Conservation (phyloP, 2,329 filamentous ascomycete species). For the Chaetomium strumarium region DNA sequence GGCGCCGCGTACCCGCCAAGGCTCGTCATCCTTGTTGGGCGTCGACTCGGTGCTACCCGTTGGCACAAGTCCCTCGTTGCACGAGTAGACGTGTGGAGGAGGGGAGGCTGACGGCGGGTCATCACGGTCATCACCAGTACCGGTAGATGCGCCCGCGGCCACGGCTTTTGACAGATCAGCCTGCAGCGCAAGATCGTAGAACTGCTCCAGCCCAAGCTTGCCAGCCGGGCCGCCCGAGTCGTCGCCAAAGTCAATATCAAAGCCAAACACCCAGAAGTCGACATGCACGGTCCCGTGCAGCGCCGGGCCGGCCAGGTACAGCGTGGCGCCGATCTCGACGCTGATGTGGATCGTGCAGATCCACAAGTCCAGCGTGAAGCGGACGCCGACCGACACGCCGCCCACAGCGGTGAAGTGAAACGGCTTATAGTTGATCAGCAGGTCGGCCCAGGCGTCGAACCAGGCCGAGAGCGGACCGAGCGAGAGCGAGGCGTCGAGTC, state of each 20-base stretch:
- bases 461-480: conserved; percentile 6
- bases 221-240: too few species aligned
- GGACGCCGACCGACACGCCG: conserved; percentile 5
- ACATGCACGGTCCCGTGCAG: conserved; percentile 9
- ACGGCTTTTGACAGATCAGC: background rate
- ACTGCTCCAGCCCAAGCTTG: background rate
- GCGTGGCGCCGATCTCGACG: conserved; percentile 3
- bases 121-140: too few species aligned
- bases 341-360: conserved; percentile 6
- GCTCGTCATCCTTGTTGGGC: too few species aligned
- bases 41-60: too few species aligned
- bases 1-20: conserved; percentile 3
- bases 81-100: background rate
- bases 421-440: conserved; percentile 14
- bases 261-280: conserved; percentile 13
- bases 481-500: conserved; percentile 25
- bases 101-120: background rate
- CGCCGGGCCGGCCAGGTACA: conserved; percentile 8
- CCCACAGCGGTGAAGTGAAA: conserved; percentile 1
- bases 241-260: conserved; percentile 14
- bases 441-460: conserved; percentile 14
- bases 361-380: conserved; percentile 9
- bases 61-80: background rate
- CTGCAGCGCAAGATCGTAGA: background rate
- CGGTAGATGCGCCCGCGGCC: too few species aligned